These are phyloP conservation scores for Lolium perenne DNA, from an alignment of 176 grass and related monocot genomes.

Conservation along the genomic window DNA sequence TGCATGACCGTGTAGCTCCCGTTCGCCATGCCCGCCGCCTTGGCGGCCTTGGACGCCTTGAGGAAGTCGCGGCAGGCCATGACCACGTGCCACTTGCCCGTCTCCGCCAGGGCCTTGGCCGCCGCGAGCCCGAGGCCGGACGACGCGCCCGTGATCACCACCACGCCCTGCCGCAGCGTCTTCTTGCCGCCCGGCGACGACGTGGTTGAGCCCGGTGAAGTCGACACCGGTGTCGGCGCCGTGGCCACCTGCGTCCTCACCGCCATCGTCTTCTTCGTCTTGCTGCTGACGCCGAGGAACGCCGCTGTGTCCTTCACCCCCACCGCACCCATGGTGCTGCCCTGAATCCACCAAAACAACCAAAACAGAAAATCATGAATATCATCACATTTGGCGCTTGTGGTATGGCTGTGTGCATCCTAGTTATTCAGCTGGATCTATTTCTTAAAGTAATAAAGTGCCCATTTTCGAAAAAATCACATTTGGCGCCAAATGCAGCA, in stretches of 20 bases:
- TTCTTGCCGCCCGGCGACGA: constrained; percentile 54
- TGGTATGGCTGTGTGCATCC: too few species aligned
- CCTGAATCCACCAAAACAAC: not conserved
- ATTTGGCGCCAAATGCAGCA: not conserved
- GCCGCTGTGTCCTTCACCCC: constrained; percentile 26
- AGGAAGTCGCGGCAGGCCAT: constrained; percentile 97
- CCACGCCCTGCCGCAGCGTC: constrained; percentile 78
- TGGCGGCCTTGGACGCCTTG: constrained; percentile 77
- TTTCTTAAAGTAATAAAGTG: too few species aligned
- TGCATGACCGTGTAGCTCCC: constrained; percentile 86
- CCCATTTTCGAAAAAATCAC: too few species aligned
- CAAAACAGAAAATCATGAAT: not conserved
- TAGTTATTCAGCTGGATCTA: too few species aligned
- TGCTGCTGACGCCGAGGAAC: constrained; percentile 10
- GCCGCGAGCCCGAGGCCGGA: constrained; percentile 82
- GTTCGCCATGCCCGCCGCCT: constrained; percentile 64
- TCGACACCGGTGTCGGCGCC: constrained; percentile 40
- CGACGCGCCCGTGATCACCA: constrained; percentile 84
- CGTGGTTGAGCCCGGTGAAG: constrained; percentile 39
- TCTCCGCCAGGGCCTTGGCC: constrained; percentile 85
- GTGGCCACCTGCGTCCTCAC: constrained; percentile 58
- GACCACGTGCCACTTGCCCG: constrained; percentile 82
- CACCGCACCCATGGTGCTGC: not conserved
- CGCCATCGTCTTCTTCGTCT: constrained; percentile 36
- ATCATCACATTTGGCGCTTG: not conserved